A percentile compares a stretch with the other conserved stretches of the same genome.
Conservation (phyloP, 148 eudicot genomes). For the Silene uniflora region DNA sequence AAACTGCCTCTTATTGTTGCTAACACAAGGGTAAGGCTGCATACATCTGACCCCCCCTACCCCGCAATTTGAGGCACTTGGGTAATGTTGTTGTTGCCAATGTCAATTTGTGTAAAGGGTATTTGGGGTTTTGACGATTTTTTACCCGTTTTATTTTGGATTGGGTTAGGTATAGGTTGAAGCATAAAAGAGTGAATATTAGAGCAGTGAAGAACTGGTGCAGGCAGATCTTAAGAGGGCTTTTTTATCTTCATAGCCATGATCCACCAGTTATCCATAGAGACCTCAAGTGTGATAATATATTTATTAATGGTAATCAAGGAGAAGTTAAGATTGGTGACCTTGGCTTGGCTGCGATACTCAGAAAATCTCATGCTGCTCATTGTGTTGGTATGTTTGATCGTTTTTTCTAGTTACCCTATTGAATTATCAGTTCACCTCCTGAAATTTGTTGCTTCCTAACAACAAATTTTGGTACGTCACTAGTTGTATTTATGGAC, state of each 20-base stretch:
- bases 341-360: conserved; percentile 82
- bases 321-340: conserved; percentile 90
- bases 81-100: background rate
- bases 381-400: conserved; percentile 75
- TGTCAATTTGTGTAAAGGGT: background rate
- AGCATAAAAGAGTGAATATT: conserved; percentile 70
- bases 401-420: background rate
- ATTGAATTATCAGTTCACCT: no score
- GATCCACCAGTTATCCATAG: conserved; percentile 85
- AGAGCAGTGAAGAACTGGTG: conserved; percentile 87
- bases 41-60: no score
- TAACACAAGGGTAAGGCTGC: no score
- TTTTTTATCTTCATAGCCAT: conserved; percentile 79
- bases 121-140: background rate
- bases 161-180: conserved; percentile 62
- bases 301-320: conserved; percentile 82
- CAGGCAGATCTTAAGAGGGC: conserved; percentile 78
- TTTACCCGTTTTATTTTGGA: background rate
- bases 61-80: no score
- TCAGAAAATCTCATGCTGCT: conserved; percentile 76
- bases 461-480: no score
- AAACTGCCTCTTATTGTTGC: no score
- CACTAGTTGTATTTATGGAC: background rate
- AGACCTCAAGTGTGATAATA: conserved; percentile 92
- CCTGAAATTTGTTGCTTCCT: background rate